A percentile compares a stretch with the other conserved stretches of the same genome.
phyloP scores from a whole-genome alignment of 331 rosid species.

The Malus hybrid region DNA sequence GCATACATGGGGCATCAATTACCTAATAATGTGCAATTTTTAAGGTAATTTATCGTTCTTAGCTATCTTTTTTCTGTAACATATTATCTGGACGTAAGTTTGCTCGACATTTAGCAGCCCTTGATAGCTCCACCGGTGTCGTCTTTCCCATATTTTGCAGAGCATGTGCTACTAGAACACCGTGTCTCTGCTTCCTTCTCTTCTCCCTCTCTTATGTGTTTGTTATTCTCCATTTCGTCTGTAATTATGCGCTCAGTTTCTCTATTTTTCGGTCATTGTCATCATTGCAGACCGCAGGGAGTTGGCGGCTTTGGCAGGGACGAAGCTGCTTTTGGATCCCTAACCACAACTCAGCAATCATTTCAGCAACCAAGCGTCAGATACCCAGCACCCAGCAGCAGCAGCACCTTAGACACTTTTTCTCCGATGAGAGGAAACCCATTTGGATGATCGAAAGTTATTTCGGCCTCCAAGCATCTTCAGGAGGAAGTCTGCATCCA shows the following conservation, averaged over 20 bases:
- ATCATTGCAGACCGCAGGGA: constrained; percentile 33
- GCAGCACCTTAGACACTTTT: constrained; percentile 11
- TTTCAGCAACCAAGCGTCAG: constrained; percentile 24
- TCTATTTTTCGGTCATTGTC: background rate
- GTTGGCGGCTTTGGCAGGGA: constrained; percentile 20
- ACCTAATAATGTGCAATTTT: constrained; percentile 13
- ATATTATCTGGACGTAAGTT: background rate
- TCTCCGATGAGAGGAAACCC: constrained; percentile 57
- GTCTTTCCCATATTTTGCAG: too few relatives aligned
- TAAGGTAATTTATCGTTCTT: constrained; percentile 31
- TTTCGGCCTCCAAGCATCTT: background rate
- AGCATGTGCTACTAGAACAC: too few relatives aligned
- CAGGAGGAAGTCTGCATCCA: background rate
- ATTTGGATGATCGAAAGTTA: constrained; percentile 35
- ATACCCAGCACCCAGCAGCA: constrained; percentile 15
- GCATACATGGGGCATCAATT: constrained; percentile 31
- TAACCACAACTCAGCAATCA: constrained; percentile 27
- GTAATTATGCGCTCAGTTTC: background rate
- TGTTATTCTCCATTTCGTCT: background rate
- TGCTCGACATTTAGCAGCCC: too few relatives aligned
- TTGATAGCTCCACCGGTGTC: too few relatives aligned
- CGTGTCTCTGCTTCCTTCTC: background rate
- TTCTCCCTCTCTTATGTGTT: too few relatives aligned
- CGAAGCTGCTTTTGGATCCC: constrained; percentile 16
- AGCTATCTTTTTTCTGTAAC: background rate